Evolutionary conservation across 441 rosid species (phyloP).

Genomic region (Euphorbia neoarborescens): DNA sequence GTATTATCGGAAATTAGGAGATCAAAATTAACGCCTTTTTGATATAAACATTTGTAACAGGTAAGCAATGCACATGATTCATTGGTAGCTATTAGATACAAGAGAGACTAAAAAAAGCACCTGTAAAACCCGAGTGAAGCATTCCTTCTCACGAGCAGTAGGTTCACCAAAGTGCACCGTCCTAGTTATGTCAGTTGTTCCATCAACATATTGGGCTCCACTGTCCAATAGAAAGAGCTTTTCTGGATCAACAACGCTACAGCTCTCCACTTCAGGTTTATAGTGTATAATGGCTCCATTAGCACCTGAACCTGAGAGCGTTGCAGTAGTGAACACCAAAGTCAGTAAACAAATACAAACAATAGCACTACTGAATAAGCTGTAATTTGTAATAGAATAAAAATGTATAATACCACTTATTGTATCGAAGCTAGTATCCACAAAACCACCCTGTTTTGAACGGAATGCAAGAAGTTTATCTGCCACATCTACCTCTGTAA

Average conservation of each 20-base stretch:
- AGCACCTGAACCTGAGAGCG: constrained; percentile 74
- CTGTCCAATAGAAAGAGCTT: constrained; percentile 83
- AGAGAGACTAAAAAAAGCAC: constrained; percentile 27
- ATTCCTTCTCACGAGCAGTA: constrained; percentile 66
- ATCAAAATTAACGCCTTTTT: no score
- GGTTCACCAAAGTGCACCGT: constrained; percentile 92
- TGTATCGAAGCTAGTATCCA: constrained; percentile 93
- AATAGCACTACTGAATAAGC: background rate
- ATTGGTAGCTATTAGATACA: background rate
- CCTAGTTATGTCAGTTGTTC: constrained; percentile 95
- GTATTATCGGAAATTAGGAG: background rate
- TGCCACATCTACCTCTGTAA: constrained; percentile 87
- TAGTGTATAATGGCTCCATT: constrained; percentile 96
- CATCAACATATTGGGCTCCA: constrained; percentile 94
- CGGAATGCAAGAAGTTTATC: constrained; percentile 84
- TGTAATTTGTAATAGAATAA: constrained; percentile 17
- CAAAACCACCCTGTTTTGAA: constrained; percentile 67
- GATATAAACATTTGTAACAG: background rate
- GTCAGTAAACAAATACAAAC: constrained; percentile 9
- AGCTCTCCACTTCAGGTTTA: constrained; percentile 74
- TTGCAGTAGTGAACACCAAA: constrained; percentile 12
- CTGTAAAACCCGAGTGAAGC: constrained; percentile 91
- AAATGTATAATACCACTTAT: constrained; percentile 61
- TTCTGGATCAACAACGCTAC: constrained; percentile 62
- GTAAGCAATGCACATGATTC: background rate